phyloP scores from a whole-genome alignment of 768 basidiomycete genomes.

The Trametes gibbosa region DNA sequence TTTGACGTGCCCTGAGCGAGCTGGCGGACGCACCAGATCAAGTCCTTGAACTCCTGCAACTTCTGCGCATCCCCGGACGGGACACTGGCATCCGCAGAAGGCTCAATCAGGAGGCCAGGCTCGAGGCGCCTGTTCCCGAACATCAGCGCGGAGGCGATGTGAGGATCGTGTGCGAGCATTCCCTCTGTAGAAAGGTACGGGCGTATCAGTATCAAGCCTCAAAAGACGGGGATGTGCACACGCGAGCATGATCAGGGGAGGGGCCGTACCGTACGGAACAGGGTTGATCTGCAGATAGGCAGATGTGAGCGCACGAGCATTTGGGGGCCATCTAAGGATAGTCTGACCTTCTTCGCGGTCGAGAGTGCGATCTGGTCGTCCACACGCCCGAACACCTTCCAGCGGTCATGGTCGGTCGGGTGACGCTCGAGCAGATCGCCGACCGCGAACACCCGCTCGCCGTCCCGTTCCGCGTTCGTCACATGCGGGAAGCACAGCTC shows the following conservation, averaged over 20 bases:
- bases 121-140: constrained; percentile 42
- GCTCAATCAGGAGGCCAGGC: constrained; percentile 41
- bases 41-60: neutral
- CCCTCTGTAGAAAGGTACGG: constrained; percentile 28
- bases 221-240: no score
- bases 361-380: constrained; percentile 47
- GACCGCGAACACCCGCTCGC: constrained; percentile 35
- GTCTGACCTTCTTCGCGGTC: constrained; percentile 39
- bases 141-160: constrained; percentile 34
- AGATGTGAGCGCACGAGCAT: no score
- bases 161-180: constrained; percentile 35
- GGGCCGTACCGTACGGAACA: neutral
- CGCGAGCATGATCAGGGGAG: neutral
- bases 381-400: constrained; percentile 39
- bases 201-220: no score
- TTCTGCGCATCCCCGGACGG: no score
- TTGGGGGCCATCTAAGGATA: no score
- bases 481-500: constrained; percentile 7
- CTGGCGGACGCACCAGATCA: neutral
- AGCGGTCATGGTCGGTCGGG: constrained; percentile 36
- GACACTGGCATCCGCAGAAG: constrained; percentile 5
- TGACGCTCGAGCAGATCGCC: constrained; percentile 41
- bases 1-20: no score
- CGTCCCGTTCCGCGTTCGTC: constrained; percentile 23
- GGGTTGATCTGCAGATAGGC: neutral